Evolutionary conservation across 192 early-diverging fungal genomes (phyloP).

Genomic region (Umbelopsis vinacea): DNA sequence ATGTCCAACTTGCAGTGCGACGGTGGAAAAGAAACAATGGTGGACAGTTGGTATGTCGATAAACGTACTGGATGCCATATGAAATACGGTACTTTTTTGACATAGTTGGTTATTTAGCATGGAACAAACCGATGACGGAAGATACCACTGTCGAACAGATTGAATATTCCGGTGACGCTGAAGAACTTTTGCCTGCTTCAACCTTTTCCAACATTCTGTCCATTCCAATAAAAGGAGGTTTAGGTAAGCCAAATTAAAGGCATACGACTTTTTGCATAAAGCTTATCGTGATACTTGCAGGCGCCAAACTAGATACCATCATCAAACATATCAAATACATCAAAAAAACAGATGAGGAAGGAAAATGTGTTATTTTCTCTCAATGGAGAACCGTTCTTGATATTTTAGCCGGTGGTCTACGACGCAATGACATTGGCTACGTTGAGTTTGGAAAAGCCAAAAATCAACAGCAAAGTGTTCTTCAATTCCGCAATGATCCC

Average conservation of each 20-base stretch:
- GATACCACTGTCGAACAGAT: neutral
- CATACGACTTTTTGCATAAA: neutral
- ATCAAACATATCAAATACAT: constrained; percentile 47
- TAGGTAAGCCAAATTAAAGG: constrained; percentile 21
- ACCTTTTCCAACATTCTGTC: neutral
- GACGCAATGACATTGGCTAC: constrained; percentile 41
- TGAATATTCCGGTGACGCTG: constrained; percentile 12
- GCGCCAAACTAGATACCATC: constrained; percentile 49
- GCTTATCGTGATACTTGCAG: neutral
- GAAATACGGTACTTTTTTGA: neutral
- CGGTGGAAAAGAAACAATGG: constrained; percentile 20
- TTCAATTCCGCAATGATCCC: constrained; percentile 34
- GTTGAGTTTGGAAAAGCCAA: constrained; percentile 40
- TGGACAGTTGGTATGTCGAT: constrained; percentile 20
- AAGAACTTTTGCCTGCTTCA: constrained; percentile 4
- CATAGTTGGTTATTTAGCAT: neutral
- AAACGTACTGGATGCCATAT: neutral
- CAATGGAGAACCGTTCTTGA: constrained; percentile 46
- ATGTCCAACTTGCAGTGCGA: constrained; percentile 26
- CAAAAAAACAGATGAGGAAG: constrained; percentile 26
- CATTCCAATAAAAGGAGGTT: constrained; percentile 19
- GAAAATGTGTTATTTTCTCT: constrained; percentile 50
- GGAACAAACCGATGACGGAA: neutral
- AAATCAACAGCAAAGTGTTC: constrained; percentile 28
- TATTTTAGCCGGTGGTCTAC: constrained; percentile 33